phyloP scores from a whole-genome alignment of 495 filamentous ascomycete species.

The Tricharina praecox region DNA sequence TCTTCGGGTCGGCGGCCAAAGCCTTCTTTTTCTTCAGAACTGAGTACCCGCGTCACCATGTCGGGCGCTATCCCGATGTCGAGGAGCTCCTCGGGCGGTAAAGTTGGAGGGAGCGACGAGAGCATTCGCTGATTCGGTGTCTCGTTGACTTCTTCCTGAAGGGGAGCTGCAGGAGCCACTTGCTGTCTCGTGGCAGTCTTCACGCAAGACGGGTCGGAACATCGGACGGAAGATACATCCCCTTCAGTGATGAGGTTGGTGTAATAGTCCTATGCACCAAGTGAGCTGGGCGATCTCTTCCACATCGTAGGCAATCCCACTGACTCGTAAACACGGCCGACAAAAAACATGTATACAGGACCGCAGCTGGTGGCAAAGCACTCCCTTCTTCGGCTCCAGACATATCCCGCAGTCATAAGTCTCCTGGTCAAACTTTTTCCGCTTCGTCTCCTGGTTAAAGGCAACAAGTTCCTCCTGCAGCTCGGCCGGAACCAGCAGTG shows the following conservation, averaged over 20 bases:
- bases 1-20: constrained; percentile 76
- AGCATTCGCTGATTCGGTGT: too few species aligned
- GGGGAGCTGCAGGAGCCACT: too few species aligned
- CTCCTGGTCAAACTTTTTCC: constrained; percentile 55
- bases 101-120: constrained; percentile 33
- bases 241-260: constrained; percentile 73
- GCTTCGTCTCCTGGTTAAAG: constrained; percentile 56
- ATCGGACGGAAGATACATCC: constrained; percentile 50
- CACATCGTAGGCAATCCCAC: too few species aligned
- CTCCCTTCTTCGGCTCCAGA: constrained; percentile 81
- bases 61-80: constrained; percentile 65
- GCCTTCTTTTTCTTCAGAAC: constrained; percentile 79
- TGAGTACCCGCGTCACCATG: constrained; percentile 67
- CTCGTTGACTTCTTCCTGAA: too few species aligned
- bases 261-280: constrained; percentile 84
- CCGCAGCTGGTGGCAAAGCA: constrained; percentile 56
- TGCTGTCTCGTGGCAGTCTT: constrained; percentile 35
- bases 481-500: constrained; percentile 38
- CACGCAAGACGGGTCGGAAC: constrained; percentile 58
- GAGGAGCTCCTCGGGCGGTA: constrained; percentile 73
- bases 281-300: too few species aligned
- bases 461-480: constrained; percentile 60
- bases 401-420: constrained; percentile 88
- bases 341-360: constrained; percentile 88
- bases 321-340: constrained; percentile 58